Evolutionary conservation across 2,329 filamentous ascomycete species (phyloP), one percentile per base, ranked within the genome.

Genomic region (Colletotrichum lindemuthianum): DNA sequence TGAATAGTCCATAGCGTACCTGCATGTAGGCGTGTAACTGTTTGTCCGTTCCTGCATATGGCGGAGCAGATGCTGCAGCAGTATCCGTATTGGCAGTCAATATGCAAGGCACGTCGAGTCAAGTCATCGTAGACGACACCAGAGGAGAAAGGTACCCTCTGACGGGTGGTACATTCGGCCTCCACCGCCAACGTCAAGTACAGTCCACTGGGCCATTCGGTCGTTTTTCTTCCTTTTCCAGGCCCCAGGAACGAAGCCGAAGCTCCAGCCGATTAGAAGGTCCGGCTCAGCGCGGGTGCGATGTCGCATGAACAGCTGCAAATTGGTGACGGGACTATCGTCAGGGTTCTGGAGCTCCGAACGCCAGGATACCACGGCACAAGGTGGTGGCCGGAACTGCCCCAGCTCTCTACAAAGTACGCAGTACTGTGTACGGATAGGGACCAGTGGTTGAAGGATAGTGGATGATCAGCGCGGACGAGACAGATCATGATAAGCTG

Each of bases 11-110:
- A 33, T 34, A 65, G 43, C 39, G 65, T 67, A 66, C 65, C 65
- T 67, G 65, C 63, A 67, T 66, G 34, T 40, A 58, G 48, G 39
- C 39, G 52, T 66, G 54, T 60, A 61, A 39, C 52, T 37, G 47
- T 52, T 65, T 37, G 48, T 59, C 40, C 47, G 65, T 67, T 67
- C 65, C 65, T 67, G 65, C 65, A 66, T 65, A 49, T 49, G 36
- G 59, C 36, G 40, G 41, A 51, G 54, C 39, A 37, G 60, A 64
- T 50, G 39, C 52, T 36, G 34, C 44, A 39, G 43, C 53, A 59
- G 57, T 43, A 41, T 55, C 49, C 40, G 36, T 48, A 57, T 32
- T 36, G 48, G 40, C 43, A 37, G 50, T 47, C 49, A 49, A 45
- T 39, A 66, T 66, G 65, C 65, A 63, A 66, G 65, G 63, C 40